A percentile compares a stretch with the other conserved stretches of the same genome.
These are phyloP conservation scores for Kurtzmaniella quercitrusa DNA, from an alignment of 1,139 yeast genomes.

Conservation along the genomic window DNA sequence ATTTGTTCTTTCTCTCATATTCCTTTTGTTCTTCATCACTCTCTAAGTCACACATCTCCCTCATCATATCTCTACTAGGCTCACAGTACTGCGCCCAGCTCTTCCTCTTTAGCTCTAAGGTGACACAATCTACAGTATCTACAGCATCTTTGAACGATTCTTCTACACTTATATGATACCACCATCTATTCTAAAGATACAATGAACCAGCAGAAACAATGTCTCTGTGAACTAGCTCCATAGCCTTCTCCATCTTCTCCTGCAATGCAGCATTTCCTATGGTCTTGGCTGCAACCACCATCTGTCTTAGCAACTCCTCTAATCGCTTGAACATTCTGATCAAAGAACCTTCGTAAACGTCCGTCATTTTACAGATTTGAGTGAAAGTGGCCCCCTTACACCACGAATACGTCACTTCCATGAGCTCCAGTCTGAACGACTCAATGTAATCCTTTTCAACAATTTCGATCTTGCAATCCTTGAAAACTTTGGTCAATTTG, in stretches of 20 bases:
- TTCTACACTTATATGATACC: neutral
- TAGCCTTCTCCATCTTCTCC: conserved; percentile 82
- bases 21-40: no score
- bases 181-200: conserved; percentile 45
- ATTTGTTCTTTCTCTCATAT: no score
- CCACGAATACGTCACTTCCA: conserved; percentile 98
- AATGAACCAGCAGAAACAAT: conserved; percentile 94
- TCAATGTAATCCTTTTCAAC: conserved; percentile 91
- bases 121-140: no score
- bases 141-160: no score
- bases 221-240: conserved; percentile 87
- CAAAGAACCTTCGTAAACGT: conserved; percentile 94
- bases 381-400: conserved; percentile 94
- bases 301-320: conserved; percentile 88
- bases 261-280: conserved; percentile 86
- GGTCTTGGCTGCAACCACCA: conserved; percentile 85
- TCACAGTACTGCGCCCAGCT: no score
- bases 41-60: no score
- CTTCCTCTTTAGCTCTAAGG: no score
- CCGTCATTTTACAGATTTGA: conserved; percentile 97
- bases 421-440: conserved; percentile 82
- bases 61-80: no score
- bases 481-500: conserved; percentile 81
- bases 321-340: conserved; percentile 91
- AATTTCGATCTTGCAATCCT: conserved; percentile 84